A percentile compares a stretch with the other conserved stretches of the same genome.
These are phyloP conservation scores for Naematelia aurantialba DNA, from an alignment of 768 basidiomycete genomes.

Conservation along the genomic window DNA sequence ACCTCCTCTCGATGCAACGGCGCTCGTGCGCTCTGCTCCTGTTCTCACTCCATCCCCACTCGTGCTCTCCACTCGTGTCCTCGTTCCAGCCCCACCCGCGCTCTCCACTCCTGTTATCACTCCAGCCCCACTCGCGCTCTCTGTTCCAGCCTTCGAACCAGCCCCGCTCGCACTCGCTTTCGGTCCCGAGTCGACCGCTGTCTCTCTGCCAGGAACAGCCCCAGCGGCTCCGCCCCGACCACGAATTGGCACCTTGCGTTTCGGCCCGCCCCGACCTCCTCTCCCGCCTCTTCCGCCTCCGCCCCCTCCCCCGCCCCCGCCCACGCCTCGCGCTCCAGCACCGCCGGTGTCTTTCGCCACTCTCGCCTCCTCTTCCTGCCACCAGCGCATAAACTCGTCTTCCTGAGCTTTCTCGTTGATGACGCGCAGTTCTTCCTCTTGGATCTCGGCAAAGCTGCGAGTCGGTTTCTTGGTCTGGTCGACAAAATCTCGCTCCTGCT, in stretches of 20 bases:
- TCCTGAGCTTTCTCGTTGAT: conserved; percentile 53
- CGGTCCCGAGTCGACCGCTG: too few relatives aligned
- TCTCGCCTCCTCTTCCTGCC: conserved; percentile 63
- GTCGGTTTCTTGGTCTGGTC: conserved; percentile 55
- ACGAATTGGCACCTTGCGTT: conserved; percentile 2
- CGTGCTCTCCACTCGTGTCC: too few relatives aligned
- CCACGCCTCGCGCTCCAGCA: conserved; percentile 13
- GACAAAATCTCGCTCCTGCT: conserved; percentile 60
- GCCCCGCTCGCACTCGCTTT: too few relatives aligned
- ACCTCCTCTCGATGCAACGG: too few relatives aligned
- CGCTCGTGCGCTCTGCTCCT: conserved; percentile 9
- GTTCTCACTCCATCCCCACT: too few relatives aligned
- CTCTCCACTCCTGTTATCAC: too few relatives aligned
- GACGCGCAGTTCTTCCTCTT: conserved; percentile 63
- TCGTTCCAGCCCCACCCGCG: too few relatives aligned
- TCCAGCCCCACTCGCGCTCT: too few relatives aligned
- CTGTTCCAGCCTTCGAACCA: too few relatives aligned
- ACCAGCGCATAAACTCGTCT: conserved; percentile 82
- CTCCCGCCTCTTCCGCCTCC: conserved; percentile 10
- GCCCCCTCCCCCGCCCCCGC: conserved; percentile 5
- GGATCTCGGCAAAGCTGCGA: conserved; percentile 73
- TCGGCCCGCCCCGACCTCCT: conserved; percentile 2
- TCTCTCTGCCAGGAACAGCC: too few relatives aligned
- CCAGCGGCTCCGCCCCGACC: too few relatives aligned
- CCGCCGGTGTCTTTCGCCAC: conserved; percentile 21